Base-by-base conservation (phyloP, 2,329 filamentous ascomycete genomes). In the Macrophomina pseudophaseolina region DNA sequence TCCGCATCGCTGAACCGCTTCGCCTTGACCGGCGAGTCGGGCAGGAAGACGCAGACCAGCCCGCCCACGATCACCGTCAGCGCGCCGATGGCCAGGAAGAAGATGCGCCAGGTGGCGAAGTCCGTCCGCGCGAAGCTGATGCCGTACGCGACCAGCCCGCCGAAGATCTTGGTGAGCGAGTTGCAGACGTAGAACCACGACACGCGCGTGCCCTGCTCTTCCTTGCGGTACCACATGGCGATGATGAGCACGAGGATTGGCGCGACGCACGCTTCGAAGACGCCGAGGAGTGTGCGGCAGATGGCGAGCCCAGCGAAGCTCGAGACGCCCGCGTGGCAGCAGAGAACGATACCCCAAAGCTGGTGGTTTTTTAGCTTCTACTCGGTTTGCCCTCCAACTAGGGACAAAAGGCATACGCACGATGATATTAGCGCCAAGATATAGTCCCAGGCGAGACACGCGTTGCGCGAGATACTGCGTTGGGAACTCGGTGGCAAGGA, bases 261-360 rank as follows among this genome's bases (percentile, higher is more conserved):
- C 88, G 85, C 75, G 91, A 90, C 71, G 91, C 91, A 63, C 89
- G 84, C 60, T 89, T 90, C 6, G 92, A 83, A 33, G 46, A 66
- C 38, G 38, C 64, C 64, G 7, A 92, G 77, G 0, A 87, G 89
- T 5, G 90, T 84, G 2, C 64, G 64, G 90, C 85, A 0, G 81
- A 78, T n/a, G 90, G 54, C 11, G 71, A 65, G 9, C 66, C 68
- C n/a, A 67, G 71, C 64, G 69, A 75, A 48, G 40, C 69, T 53
- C 52, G 70, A 46, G 7, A 46, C 33, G n/a, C 38, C 52, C 4
- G 44, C 42, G 59, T 66, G 46, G 58, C 44, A 44, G 32, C 52
- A 52, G 49, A 62, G 64, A 3, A 68, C 64, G 9, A 54, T 53
- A 11, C 84, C 85, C 82, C 85, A 88, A 42, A 87, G 77, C 11